Percentiles rank a stretch among this genome's conserved stretches.
Conservation (phyloP, 1,284 basidiomycete genomes). For the Rugosomyces carneus region DNA sequence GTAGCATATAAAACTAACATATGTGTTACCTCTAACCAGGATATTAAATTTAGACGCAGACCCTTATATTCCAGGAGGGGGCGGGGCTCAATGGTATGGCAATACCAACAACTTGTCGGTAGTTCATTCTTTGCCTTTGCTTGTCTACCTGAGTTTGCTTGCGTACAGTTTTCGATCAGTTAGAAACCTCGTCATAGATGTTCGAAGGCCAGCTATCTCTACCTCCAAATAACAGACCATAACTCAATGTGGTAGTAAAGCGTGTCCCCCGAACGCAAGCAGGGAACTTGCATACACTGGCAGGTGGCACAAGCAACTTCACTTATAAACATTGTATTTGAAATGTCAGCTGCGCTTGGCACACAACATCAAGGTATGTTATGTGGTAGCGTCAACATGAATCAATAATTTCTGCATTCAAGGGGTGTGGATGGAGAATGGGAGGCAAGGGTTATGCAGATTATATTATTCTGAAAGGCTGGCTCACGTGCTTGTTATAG, state of each 20-base stretch:
- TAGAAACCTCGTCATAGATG: constrained; percentile 44
- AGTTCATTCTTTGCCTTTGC: not conserved
- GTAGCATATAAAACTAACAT: not conserved
- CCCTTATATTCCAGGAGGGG: constrained; percentile 42
- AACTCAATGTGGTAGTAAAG: constrained; percentile 17
- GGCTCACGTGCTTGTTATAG: constrained; percentile 21
- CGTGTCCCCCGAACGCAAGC: constrained; percentile 40
- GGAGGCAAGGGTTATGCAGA: constrained; percentile 27
- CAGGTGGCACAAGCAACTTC: constrained; percentile 81
- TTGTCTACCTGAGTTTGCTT: not conserved
- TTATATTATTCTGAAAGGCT: not conserved
- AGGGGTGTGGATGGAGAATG: constrained; percentile 72
- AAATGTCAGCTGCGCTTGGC: constrained; percentile 51
- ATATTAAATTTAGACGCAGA: constrained; percentile 39
- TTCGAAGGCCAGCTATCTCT: constrained; percentile 24
- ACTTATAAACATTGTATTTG: constrained; percentile 59
- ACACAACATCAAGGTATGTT: constrained; percentile 50
- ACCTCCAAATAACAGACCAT: not conserved
- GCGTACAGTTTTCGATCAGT: constrained; percentile 49
- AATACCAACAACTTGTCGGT: constrained; percentile 65
- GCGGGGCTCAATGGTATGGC: constrained; percentile 48
- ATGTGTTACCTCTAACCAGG: not conserved
- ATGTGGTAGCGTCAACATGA: too few species aligned
- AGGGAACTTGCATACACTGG: constrained; percentile 65
- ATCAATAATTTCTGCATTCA: not conserved